A percentile compares a stretch with the other conserved stretches of the same genome.
phyloP scores from a whole-genome alignment of 345 rosid species.

The Bretschneidera sinensis region DNA sequence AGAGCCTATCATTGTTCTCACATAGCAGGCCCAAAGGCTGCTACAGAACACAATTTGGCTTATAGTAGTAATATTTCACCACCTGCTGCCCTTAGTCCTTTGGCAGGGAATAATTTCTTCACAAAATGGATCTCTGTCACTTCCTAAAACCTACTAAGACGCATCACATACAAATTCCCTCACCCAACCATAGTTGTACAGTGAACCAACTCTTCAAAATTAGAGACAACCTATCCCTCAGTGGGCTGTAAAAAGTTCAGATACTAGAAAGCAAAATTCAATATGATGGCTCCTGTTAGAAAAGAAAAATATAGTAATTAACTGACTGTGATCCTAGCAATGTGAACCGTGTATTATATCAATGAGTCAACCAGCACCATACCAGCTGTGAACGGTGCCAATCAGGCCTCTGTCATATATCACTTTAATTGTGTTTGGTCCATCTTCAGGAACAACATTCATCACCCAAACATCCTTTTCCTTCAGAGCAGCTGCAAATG shows the following conservation, averaged over 20 bases:
- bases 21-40: no score
- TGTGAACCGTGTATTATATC: not conserved
- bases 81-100: no score
- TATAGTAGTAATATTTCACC: no score
- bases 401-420: slow-evolving; percentile 88
- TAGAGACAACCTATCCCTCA: no score
- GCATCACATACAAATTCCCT: no score
- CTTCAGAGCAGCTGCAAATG: slow-evolving; percentile 90
- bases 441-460: slow-evolving; percentile 76
- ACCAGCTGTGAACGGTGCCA: slow-evolving; percentile 81
- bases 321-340: not conserved
- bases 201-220: no score
- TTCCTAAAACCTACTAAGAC: no score
- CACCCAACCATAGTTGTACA: no score
- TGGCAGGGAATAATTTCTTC: no score
- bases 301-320: not conserved
- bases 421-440: slow-evolving; percentile 77
- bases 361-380: slow-evolving; percentile 11
- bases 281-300: not conserved
- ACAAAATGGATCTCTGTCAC: no score
- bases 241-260: not conserved
- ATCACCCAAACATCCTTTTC: slow-evolving; percentile 89
- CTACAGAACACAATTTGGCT: no score
- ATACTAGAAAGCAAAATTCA: not conserved
- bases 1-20: no score